Percentiles rank a stretch among this genome's conserved stretches.
These are phyloP conservation scores for Lepidium didymum DNA, from an alignment of 345 rosid species.

Conservation along the genomic window DNA sequence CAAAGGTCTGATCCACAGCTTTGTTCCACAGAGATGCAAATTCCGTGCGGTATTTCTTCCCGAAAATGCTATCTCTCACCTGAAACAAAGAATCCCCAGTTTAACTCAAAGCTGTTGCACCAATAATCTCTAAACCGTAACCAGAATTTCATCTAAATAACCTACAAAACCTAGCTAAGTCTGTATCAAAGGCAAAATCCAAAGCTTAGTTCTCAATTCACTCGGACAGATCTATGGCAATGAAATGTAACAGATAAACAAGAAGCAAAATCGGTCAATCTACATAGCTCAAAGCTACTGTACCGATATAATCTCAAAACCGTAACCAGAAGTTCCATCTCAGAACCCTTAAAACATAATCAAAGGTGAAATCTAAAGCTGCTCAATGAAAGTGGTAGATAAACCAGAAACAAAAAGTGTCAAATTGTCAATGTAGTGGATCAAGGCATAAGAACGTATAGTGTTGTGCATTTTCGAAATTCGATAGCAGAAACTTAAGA, in stretches of 20 bases:
- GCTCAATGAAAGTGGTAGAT: too few species aligned
- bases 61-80: conserved; percentile 51
- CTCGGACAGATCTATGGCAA: neutral
- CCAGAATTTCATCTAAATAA: neutral
- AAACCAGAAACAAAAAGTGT: neutral
- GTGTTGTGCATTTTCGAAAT: neutral
- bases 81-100: conserved; percentile 12
- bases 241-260: neutral
- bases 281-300: too few species aligned
- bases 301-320: too few species aligned
- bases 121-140: neutral
- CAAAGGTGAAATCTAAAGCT: too few species aligned
- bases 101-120: neutral
- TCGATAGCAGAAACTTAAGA: neutral
- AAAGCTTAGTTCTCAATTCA: neutral
- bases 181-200: neutral
- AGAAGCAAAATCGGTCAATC: too few species aligned
- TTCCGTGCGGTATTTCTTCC: conserved; percentile 50
- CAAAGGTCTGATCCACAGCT: conserved; percentile 73
- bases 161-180: neutral
- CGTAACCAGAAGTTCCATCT: too few species aligned
- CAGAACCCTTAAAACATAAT: too few species aligned
- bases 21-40: conserved; percentile 68
- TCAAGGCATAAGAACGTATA: neutral
- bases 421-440: neutral